Conservation (phyloP, 805 yeast species). For the fission yeast (Schizosaccharomyces pombe) region ASM294v3 CU329670.1:1062501-1063000, state of each 20-base stretch:
- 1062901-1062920: not conserved
- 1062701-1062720: conserved; percentile 21
- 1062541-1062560: conserved; percentile 23
- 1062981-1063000: too few species aligned
- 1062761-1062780: not conserved
- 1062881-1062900: not conserved
- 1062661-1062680: conserved; percentile 25
- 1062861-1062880: not conserved
- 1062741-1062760: not conserved
- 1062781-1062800: not conserved
- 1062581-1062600: too few species aligned
- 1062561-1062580: conserved; percentile 13
- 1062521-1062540: conserved; percentile 29
- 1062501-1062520: conserved; percentile 22
- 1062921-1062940: too few species aligned
- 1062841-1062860: not conserved
- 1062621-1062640: conserved; percentile 19
- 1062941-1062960: too few species aligned
- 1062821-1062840: not conserved
- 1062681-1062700: conserved; percentile 23
- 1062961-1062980: too few species aligned
- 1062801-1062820: not conserved
- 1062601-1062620: not conserved
- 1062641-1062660: conserved; percentile 30
- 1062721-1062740: not conserved